These are phyloP conservation scores for Boechera retrofracta DNA, from an alignment of 345 rosid genomes.

Conservation along the genomic window DNA sequence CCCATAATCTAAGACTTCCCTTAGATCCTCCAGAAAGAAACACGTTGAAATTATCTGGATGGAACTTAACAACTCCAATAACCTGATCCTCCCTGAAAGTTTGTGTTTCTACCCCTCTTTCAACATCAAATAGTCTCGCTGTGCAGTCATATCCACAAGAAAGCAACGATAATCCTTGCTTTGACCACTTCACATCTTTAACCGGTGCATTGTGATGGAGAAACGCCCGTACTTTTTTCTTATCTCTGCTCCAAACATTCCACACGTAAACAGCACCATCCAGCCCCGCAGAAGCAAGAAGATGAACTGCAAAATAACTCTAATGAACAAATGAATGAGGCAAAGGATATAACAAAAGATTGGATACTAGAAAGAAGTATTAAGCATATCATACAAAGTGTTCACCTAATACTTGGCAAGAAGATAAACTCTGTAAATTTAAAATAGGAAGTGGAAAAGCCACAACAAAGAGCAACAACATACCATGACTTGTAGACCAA, in stretches of 20 bases:
- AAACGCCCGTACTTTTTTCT: constrained; percentile 62
- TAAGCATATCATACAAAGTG: constrained; percentile 5
- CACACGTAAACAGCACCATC: constrained; percentile 72
- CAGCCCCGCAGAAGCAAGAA: constrained; percentile 90
- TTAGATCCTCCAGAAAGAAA: constrained; percentile 86
- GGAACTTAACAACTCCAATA: constrained; percentile 67
- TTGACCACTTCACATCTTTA: constrained; percentile 80
- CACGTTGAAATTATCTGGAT: constrained; percentile 65
- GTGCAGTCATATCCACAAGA: constrained; percentile 84
- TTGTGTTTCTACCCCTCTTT: constrained; percentile 66
- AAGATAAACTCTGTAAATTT: too few relatives aligned
- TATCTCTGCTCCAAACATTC: constrained; percentile 78
- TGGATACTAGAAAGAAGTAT: neutral
- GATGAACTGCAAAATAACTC: constrained; percentile 76
- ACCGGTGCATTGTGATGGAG: constrained; percentile 70
- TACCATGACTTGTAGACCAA: constrained; percentile 84
- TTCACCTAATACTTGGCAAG: neutral
- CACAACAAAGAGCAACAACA: constrained; percentile 22
- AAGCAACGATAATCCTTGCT: constrained; percentile 58
- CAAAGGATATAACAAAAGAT: constrained; percentile 10
- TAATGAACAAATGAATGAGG: constrained; percentile 57
- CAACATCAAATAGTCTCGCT: constrained; percentile 76
- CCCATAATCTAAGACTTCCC: constrained; percentile 84
- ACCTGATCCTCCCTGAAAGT: constrained; percentile 74
- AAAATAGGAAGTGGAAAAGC: neutral